Evolutionary conservation across 345 rosid genomes (phyloP).

Genomic region (Passiflora organensis): DNA sequence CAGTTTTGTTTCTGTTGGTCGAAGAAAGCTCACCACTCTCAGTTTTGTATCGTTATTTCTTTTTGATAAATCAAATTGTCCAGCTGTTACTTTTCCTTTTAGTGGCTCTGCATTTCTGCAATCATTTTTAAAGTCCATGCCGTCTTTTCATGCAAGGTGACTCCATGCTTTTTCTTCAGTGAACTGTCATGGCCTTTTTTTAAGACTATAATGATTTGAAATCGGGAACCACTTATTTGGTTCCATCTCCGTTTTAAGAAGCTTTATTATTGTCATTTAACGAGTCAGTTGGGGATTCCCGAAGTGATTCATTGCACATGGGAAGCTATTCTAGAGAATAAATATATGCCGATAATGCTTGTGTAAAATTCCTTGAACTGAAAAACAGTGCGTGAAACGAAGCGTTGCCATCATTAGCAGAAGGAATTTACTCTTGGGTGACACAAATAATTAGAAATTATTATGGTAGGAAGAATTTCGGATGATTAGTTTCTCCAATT

Average conservation of each 20-base stretch:
- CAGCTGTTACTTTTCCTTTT: conserved; percentile 22
- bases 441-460: conserved; percentile 16
- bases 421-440: conserved; percentile 13
- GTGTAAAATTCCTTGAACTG: conserved; percentile 4
- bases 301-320: conserved; percentile 47
- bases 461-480: conserved; percentile 18
- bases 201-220: conserved; percentile 42
- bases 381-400: conserved; percentile 11
- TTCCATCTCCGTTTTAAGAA: conserved; percentile 13
- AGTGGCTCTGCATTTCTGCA: neutral
- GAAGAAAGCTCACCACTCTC: conserved; percentile 30
- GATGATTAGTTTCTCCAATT: conserved; percentile 2
- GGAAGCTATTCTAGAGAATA: conserved; percentile 35
- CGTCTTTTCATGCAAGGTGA: conserved; percentile 19
- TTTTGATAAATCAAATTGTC: conserved; percentile 20
- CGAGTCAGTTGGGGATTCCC: conserved; percentile 21
- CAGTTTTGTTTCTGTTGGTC: conserved; percentile 15
- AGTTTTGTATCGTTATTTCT: conserved; percentile 25
- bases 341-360: conserved; percentile 16
- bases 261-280: conserved; percentile 9
- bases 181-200: conserved; percentile 41
- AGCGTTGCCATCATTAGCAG: conserved; percentile 10
- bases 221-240: conserved; percentile 23
- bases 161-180: conserved; percentile 27
- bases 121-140: conserved; percentile 16